Base-by-base conservation (phyloP, 768 basidiomycete species). In the Boletus tomentosulus region DNA sequence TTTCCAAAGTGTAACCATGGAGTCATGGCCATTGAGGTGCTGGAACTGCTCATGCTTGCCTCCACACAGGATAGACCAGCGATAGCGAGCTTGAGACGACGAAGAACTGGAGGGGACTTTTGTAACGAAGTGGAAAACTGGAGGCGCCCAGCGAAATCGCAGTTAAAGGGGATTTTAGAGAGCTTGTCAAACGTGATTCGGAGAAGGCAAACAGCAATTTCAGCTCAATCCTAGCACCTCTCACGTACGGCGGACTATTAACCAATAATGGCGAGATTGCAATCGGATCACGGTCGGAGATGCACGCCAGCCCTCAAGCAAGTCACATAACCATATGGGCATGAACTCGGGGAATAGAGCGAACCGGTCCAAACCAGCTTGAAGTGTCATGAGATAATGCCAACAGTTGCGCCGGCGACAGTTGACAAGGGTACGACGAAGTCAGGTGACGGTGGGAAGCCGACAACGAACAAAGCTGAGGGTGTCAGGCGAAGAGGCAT, bases 1-100 rank as follows among this genome's bases (percentile, higher is more conserved):
- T 73, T 72, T 22, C 78, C 76, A 59, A 89, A 86, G 66, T 91
- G 89, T 15, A 92, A 71, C 68, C 79, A 89, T 1, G 86, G 81
- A 2, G 73, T 75, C 87, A 88, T 89, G 74, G 66, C 38, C 33
- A 58, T 63, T 35, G 57, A 61, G 48, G 57, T 57, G 30, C 51
- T 58, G 16, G 63, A 55, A 19, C 46, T 57, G 55, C 15, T 43
- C 50, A 45, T 53, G 50, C 19, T 24, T 13, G 37, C 4, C 4
- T 34, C 27, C n/a, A 63, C 57, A 31, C 6, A 6, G 6, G 24
- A 38, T n/a, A n/a, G 6, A 6, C 38, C 38, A 22, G 9, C n/a
- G 8, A n/a, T 28, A 15, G 7, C 6, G 28, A 11, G n/a, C 19
- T 4, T n/a, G 22, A 22, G 4, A 8, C 19, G 9, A 41, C 4